Conservation (phyloP, 1,284 basidiomycete species). For the Pyrrhoderma noxium region DNA sequence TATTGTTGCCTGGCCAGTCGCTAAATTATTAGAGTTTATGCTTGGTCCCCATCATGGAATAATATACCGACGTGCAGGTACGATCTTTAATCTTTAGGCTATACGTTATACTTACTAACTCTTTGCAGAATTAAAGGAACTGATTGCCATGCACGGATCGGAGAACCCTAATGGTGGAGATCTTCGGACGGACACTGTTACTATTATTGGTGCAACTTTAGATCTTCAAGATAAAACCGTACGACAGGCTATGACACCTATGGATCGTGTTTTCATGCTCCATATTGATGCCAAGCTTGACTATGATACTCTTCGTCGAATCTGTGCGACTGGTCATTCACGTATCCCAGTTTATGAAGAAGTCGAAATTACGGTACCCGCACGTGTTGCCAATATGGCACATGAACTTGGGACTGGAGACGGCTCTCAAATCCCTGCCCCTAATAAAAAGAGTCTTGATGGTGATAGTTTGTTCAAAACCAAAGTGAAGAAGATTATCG, state of each 20-base stretch:
- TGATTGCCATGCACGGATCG: conserved; percentile 64
- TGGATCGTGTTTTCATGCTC: conserved; percentile 76
- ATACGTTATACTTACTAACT: background rate
- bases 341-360: conserved; percentile 71
- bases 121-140: conserved; percentile 49
- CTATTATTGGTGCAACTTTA: conserved; percentile 69
- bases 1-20: conserved; percentile 76
- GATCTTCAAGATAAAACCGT: conserved; percentile 65
- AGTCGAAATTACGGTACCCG: conserved; percentile 49
- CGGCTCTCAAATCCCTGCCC: conserved; percentile 1
- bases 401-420: conserved; percentile 10
- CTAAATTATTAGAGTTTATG: conserved; percentile 57
- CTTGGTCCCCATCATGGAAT: conserved; percentile 60
- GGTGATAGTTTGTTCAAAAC: conserved; percentile 24
- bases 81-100: background rate
- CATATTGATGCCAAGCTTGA: conserved; percentile 75
- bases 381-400: conserved; percentile 21
- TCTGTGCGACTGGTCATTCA: conserved; percentile 75
- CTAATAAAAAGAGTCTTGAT: conserved; percentile 6
- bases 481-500: conserved; percentile 71
- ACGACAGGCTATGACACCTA: conserved; percentile 72
- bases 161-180: conserved; percentile 55
- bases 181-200: conserved; percentile 64
- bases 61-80: conserved; percentile 44
- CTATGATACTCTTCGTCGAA: conserved; percentile 66